Percentiles rank a stretch among this genome's conserved stretches.
Evolutionary conservation across 2,329 filamentous ascomycete genomes (phyloP).

Genomic region (Calycina marina): DNA sequence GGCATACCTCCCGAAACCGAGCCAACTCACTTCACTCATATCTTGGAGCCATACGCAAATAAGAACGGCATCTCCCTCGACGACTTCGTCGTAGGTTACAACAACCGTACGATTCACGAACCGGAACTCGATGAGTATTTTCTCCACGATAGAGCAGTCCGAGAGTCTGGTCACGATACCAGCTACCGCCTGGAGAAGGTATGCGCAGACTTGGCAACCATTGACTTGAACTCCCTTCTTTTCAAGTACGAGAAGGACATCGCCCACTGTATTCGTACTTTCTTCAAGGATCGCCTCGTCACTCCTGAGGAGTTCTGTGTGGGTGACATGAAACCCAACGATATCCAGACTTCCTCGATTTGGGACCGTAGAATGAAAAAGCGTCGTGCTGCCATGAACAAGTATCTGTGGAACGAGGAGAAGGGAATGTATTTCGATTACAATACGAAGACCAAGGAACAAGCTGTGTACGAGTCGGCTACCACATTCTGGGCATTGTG

Average conservation of each 20-base stretch:
- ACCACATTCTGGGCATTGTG: constrained; percentile 98
- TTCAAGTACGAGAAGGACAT: constrained; percentile 98
- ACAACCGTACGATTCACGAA: constrained; percentile 59
- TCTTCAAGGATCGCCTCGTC: constrained; percentile 71
- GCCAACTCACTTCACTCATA: constrained; percentile 37
- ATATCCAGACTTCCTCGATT: constrained; percentile 65
- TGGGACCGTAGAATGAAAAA: constrained; percentile 85
- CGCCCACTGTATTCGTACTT: constrained; percentile 65
- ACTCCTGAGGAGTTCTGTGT: constrained; percentile 74
- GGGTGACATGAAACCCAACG: constrained; percentile 47
- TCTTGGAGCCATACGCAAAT: constrained; percentile 20
- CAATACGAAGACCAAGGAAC: constrained; percentile 67
- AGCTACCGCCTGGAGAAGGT: constrained; percentile 83
- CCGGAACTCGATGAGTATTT: constrained; percentile 92
- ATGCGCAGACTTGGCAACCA: constrained; percentile 77
- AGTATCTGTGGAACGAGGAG: constrained; percentile 83
- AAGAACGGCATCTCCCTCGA: constrained; percentile 67
- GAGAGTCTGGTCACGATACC: constrained; percentile 94
- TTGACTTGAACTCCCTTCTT: constrained; percentile 85
- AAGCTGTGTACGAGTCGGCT: constrained; percentile 73
- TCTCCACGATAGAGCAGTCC: constrained; percentile 84
- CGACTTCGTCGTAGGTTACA: constrained; percentile 82
- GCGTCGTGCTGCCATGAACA: constrained; percentile 76
- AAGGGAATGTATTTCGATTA: constrained; percentile 98
- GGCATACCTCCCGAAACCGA: constrained; percentile 43